A percentile compares a stretch with the other conserved stretches of the same genome.
These are phyloP conservation scores for Naganishia onofrii DNA, from an alignment of 768 basidiomycete species.

Conservation along the genomic window DNA sequence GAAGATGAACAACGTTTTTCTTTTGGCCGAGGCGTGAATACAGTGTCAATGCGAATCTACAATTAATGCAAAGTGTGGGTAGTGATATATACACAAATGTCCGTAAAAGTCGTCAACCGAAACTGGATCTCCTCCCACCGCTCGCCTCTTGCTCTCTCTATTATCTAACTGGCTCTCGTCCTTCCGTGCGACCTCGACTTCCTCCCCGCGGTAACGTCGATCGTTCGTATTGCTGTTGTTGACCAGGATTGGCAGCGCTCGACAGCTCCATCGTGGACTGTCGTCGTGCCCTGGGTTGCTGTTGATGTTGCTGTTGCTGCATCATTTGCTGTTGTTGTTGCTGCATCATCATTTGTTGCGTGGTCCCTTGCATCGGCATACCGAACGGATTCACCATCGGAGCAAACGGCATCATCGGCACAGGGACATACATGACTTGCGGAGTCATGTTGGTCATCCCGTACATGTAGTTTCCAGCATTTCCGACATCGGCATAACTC, in stretches of 20 bases:
- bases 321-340: background rate
- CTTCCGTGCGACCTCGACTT: background rate
- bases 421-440: constrained; percentile 9
- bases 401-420: constrained; percentile 7
- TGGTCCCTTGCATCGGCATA: background rate
- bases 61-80: constrained; percentile 2
- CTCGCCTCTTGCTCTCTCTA: background rate
- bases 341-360: constrained; percentile 11
- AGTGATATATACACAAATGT: background rate
- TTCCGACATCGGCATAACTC: constrained; percentile 15
- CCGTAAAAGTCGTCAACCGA: constrained; percentile 3
- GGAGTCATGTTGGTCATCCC: constrained; percentile 1
- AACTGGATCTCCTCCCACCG: background rate
- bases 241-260: background rate
- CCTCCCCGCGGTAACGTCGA: constrained; percentile 1
- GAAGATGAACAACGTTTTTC: background rate
- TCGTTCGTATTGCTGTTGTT: background rate
- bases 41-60: constrained; percentile 1
- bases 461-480: background rate
- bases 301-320: background rate
- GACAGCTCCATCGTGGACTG: constrained; percentile 3
- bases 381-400: constrained; percentile 14
- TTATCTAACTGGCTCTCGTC: constrained; percentile 8
- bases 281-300: background rate
- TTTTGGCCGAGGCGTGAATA: background rate